Evolutionary conservation across 2,329 filamentous ascomycete species (phyloP), one percentile per base, ranked within the genome.

Genomic region (Gremmenia infestans): DNA sequence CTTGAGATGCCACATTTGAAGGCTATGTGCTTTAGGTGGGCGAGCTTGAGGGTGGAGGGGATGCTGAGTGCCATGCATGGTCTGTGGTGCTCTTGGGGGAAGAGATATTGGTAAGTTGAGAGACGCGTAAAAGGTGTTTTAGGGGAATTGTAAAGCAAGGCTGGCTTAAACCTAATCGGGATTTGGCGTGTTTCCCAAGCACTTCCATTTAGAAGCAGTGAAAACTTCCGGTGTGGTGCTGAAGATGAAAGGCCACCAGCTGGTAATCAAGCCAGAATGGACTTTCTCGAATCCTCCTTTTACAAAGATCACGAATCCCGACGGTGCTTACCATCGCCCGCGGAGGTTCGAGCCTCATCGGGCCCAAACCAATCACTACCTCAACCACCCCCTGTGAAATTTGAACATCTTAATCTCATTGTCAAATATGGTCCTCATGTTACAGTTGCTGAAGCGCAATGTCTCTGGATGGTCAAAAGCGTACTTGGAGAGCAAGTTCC

Each of bases 11-110:
- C 87, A 54, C 82, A 87, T 58, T 78, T 76, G 53, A 77, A 76
- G 5, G 86, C 83, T 39, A 89, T 70, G 37, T 76, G 72, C 65
- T 83, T 82, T 22, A 90, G 72, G 48, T 82, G 74, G 43, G 73
- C 68, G 32, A 73, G 67, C 65, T 81, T 85, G 32, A 85, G 71
- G 1, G 68, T 60, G 32, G 65, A 58, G 47, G 57, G 63, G 22
- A 70, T 58, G 25, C 50, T 60, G 60, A 65, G 51, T 49, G 67
- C 63, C 68, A 70, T 70, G 61, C 65, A 68, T 67, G 45, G 42
- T 61, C n/a, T 25, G 23, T 47, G 12, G 14, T 47, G 45, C 19
- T 22, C 15, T 28, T 25, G 11, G 42, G 22, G 22, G 17, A 23
- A 45, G 42, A 22, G 19, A 11, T 17, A 19, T 45, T 5, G 22